Evolutionary conservation across 768 basidiomycete species (phyloP).

Genomic region (Amanita molliuscula): DNA sequence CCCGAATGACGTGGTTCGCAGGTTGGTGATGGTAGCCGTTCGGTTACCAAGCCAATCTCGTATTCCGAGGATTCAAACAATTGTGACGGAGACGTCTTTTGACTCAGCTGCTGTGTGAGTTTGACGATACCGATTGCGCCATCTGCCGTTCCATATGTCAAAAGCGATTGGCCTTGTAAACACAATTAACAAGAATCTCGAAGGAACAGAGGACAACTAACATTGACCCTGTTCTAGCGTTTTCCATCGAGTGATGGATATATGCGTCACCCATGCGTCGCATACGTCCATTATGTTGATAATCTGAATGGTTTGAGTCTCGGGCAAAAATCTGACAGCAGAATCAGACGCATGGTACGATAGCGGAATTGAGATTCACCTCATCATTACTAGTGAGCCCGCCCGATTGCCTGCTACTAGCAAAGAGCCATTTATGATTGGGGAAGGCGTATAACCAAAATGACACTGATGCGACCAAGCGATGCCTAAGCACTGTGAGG

Average conservation of each 20-base stretch:
- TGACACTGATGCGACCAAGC: constrained; percentile 58
- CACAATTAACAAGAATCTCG: constrained; percentile 1
- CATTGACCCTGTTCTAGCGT: constrained; percentile 25
- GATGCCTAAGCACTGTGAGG: constrained; percentile 34
- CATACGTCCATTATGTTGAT: constrained; percentile 32
- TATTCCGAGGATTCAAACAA: constrained; percentile 24
- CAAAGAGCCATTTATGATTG: constrained; percentile 46
- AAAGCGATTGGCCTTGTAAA: constrained; percentile 38
- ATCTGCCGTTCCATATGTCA: constrained; percentile 51
- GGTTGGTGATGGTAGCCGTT: constrained; percentile 16
- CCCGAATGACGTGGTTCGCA: constrained; percentile 29
- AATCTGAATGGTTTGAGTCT: not conserved
- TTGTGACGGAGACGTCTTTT: constrained; percentile 3
- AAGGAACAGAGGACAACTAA: constrained; percentile 17
- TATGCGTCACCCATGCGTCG: constrained; percentile 54
- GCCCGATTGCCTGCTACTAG: constrained; percentile 62
- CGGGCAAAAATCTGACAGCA: not conserved
- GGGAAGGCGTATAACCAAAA: constrained; percentile 41
- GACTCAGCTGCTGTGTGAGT: constrained; percentile 32
- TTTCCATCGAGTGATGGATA: constrained; percentile 53
- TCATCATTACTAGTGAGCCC: constrained; percentile 49
- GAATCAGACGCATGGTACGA: not conserved
- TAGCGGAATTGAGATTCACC: constrained; percentile 22
- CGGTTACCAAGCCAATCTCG: constrained; percentile 21
- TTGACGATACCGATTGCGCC: constrained; percentile 49